Evolutionary conservation across 306 rosid genomes (phyloP).

Genomic region (Cucurbita moschata): DNA sequence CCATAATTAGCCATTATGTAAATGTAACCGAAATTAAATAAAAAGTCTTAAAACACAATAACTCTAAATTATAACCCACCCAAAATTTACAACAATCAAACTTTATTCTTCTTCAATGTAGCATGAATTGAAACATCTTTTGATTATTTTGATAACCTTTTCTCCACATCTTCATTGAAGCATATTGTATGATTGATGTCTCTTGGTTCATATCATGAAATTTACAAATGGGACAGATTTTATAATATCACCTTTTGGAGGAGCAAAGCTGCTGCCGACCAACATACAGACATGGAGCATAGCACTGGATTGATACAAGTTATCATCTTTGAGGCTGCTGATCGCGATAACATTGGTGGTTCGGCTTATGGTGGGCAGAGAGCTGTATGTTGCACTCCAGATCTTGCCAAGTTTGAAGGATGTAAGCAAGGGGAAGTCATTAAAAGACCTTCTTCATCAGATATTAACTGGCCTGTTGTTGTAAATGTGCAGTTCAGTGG

Average conservation of each 20-base stretch:
- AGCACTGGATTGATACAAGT: slow-evolving; percentile 45
- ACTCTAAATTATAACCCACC: too few relatives aligned
- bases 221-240: slow-evolving; percentile 33
- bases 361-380: slow-evolving; percentile 97
- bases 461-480: slow-evolving; percentile 67
- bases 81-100: too few relatives aligned
- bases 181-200: too few relatives aligned
- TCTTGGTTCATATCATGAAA: too few relatives aligned
- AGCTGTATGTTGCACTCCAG: slow-evolving; percentile 84
- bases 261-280: slow-evolving; percentile 36
- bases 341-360: slow-evolving; percentile 84
- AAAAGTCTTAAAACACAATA: too few relatives aligned
- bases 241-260: slow-evolving; percentile 72
- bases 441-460: slow-evolving; percentile 60
- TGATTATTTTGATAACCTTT: too few relatives aligned
- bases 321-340: slow-evolving; percentile 82
- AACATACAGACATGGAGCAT: slow-evolving; percentile 27
- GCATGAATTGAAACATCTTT: too few relatives aligned
- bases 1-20: too few relatives aligned
- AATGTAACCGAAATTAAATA: too few relatives aligned
- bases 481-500: slow-evolving; percentile 38
- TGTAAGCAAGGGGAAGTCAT: slow-evolving; percentile 92
- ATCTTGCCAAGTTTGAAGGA: slow-evolving; percentile 80
- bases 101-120: too few relatives aligned
- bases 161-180: too few relatives aligned